These are phyloP conservation scores for Talaromyces stipitatus DNA, from an alignment of 495 filamentous ascomycete genomes.

Conservation along the genomic window DNA sequence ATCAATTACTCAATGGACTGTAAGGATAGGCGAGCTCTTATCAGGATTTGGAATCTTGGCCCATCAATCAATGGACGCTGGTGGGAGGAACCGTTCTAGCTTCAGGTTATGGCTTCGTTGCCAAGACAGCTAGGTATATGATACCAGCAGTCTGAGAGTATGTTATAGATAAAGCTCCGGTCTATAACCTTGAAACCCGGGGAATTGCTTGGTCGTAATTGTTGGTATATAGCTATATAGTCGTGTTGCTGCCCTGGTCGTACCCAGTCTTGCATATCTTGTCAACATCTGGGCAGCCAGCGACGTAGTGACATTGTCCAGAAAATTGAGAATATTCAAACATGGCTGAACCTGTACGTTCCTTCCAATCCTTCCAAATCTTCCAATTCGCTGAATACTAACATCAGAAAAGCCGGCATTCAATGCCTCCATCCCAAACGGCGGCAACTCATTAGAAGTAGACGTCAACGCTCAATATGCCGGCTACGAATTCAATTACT, in stretches of 20 bases:
- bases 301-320: neutral
- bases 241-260: neutral
- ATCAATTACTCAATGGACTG: neutral
- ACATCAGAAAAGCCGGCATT: constrained; percentile 23
- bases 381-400: neutral
- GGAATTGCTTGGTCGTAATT: neutral
- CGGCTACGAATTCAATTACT: constrained; percentile 44
- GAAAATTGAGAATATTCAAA: neutral
- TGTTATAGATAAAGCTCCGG: neutral
- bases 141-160: neutral
- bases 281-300: neutral
- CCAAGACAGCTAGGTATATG: neutral
- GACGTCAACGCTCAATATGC: constrained; percentile 45
- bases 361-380: neutral
- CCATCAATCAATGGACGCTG: neutral
- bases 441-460: constrained; percentile 35
- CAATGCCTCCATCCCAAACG: constrained; percentile 34
- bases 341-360: neutral
- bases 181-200: too few species aligned
- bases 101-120: neutral
- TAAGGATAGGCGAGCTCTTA: neutral
- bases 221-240: neutral
- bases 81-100: neutral
- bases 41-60: neutral
- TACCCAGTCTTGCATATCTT: neutral